Percentiles rank a stretch among this genome's conserved stretches.
Evolutionary conservation across 176 grass and related monocot genomes (phyloP).

Genomic region (Chloris gayana): DNA sequence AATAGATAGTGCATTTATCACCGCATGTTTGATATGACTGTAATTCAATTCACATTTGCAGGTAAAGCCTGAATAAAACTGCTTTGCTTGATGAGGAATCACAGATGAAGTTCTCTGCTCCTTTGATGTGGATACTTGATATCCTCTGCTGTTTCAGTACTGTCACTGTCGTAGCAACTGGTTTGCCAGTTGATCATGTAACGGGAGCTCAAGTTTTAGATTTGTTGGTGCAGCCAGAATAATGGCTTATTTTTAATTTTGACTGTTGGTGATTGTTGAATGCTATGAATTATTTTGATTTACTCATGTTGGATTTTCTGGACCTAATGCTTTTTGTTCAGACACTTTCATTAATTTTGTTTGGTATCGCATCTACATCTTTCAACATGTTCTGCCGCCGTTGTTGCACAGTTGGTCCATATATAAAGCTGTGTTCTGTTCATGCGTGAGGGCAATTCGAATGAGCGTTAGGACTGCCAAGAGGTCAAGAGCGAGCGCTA

Average conservation of each 20-base stretch:
- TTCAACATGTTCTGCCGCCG: background rate
- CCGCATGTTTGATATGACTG: background rate
- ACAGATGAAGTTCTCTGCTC: constrained; percentile 2
- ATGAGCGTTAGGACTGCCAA: too few relatives aligned
- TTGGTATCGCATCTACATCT: background rate
- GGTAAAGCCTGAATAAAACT: constrained; percentile 50
- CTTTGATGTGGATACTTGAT: constrained; percentile 6
- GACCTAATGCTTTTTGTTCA: background rate
- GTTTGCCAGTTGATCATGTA: constrained; percentile 19
- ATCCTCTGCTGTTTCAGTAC: constrained; percentile 23
- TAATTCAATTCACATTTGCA: constrained; percentile 24
- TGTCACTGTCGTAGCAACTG: constrained; percentile 19
- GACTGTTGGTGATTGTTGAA: constrained; percentile 1
- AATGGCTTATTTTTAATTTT: constrained; percentile 14
- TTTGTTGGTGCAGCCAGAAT: background rate
- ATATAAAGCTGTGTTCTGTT: too few relatives aligned
- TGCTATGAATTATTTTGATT: constrained; percentile 27
- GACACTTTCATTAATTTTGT: background rate
- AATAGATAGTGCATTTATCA: too few relatives aligned
- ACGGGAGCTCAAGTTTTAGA: background rate
- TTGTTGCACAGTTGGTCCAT: background rate
- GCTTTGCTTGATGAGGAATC: background rate
- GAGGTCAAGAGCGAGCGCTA: too few relatives aligned
- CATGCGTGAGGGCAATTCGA: too few relatives aligned
- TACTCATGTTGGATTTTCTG: background rate